Conservation (phyloP, 2,329 filamentous ascomycete genomes). For the Xylaria sp. region DNA sequence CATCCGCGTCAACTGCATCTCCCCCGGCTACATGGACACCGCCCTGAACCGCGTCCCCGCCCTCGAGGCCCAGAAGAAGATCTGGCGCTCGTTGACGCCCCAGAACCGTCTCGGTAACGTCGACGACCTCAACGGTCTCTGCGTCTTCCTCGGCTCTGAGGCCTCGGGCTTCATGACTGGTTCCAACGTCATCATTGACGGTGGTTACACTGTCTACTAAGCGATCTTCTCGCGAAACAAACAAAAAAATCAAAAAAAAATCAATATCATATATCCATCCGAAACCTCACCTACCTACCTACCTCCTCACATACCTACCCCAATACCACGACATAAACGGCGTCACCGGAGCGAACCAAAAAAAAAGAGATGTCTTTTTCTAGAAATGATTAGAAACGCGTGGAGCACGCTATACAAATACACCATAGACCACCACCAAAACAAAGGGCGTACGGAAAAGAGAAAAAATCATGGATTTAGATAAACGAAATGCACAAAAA, state of each 20-base stretch:
- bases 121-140: conserved; percentile 72
- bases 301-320: no score
- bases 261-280: neutral
- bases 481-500: no score
- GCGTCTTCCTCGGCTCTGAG: conserved; percentile 70
- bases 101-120: conserved; percentile 67
- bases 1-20: conserved; percentile 80
- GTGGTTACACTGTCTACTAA: conserved; percentile 61
- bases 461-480: no score
- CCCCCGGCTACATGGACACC: conserved; percentile 82
- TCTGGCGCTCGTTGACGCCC: conserved; percentile 69
- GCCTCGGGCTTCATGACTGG: conserved; percentile 73
- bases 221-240: neutral
- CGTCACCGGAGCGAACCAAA: no score
- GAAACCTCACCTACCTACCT: neutral
- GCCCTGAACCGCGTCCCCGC: conserved; percentile 72
- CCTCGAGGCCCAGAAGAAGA: conserved; percentile 75
- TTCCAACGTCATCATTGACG: conserved; percentile 65
- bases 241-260: neutral
- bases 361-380: no score
- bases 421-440: no score
- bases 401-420: no score
- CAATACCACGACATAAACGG: no score
- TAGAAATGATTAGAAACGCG: no score
- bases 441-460: no score